Percentiles rank a stretch among this genome's conserved stretches.
Conservation (phyloP, 345 rosid genomes). For the Salix exigua region DNA sequence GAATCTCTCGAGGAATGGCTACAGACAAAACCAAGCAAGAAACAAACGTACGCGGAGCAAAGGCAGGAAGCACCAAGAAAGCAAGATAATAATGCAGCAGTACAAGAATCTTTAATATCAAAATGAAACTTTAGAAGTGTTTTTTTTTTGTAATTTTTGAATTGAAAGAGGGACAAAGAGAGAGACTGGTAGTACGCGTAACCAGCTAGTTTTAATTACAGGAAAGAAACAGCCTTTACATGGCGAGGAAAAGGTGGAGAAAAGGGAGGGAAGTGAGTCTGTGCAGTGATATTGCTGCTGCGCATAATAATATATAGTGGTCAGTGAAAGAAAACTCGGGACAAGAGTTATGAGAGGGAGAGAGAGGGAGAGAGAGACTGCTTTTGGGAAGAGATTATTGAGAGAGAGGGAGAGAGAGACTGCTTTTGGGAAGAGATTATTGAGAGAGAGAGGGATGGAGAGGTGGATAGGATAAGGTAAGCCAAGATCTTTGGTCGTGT, state of each 20-base stretch:
- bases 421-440: background rate
- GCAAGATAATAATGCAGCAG: background rate
- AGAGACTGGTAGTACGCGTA: background rate
- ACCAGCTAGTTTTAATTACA: background rate
- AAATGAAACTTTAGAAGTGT: too few species aligned
- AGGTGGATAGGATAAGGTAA: conserved; percentile 75
- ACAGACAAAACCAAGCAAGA: background rate
- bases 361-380: background rate
- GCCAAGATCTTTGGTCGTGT: conserved; percentile 23
- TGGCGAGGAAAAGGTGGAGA: background rate
- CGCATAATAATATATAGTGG: background rate
- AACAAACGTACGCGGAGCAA: background rate
- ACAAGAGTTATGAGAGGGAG: conserved; percentile 14
- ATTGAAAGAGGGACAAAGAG: background rate
- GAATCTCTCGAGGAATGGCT: background rate
- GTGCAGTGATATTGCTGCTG: conserved; percentile 12
- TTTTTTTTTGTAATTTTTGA: background rate
- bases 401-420: conserved; percentile 1
- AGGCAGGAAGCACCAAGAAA: background rate
- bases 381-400: background rate
- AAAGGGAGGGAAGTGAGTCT: background rate
- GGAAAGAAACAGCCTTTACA: background rate
- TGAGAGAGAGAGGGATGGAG: background rate
- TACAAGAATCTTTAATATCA: background rate
- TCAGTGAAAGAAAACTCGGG: conserved; percentile 10